Evolutionary conservation across 139 green algal species (phyloP).

Genomic region (Micromonas commoda): DNA sequence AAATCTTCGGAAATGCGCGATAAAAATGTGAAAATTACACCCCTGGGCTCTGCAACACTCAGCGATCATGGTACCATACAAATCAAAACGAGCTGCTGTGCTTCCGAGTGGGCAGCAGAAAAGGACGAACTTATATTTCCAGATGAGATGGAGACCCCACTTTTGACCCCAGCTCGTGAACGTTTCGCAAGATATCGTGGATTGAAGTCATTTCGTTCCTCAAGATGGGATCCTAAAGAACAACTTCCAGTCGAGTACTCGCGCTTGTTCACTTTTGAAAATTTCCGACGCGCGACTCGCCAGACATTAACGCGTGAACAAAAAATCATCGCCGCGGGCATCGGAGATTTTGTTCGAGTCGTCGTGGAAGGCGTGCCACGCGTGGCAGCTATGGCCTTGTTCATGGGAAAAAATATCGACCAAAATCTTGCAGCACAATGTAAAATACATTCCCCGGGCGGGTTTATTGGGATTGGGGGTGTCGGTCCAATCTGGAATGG

Average conservation of each 20-base stretch:
- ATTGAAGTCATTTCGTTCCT: constrained; percentile 20
- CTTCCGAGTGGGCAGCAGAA: not conserved
- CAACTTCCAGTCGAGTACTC: constrained; percentile 6
- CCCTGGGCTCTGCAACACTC: not conserved
- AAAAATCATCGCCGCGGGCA: not conserved
- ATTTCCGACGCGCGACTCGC: not conserved
- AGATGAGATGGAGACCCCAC: constrained; percentile 7
- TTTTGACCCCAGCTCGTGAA: not conserved
- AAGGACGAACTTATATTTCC: constrained; percentile 16
- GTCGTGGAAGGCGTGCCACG: not conserved
- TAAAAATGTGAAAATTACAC: not conserved
- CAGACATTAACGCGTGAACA: not conserved
- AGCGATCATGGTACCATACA: not conserved
- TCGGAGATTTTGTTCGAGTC: not conserved
- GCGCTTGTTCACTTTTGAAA: constrained; percentile 10
- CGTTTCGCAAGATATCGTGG: constrained; percentile 19
- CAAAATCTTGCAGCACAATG: too few species aligned
- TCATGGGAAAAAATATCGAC: not conserved
- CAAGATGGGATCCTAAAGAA: constrained; percentile 17
- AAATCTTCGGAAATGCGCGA: not conserved
- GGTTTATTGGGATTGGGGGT: not conserved
- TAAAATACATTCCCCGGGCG: not conserved
- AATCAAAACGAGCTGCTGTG: too few species aligned
- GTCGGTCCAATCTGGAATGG: constrained; percentile 7
- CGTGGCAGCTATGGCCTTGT: not conserved